phyloP scores from a whole-genome alignment of 495 filamentous ascomycete genomes.

The Penicillium daleae region DNA sequence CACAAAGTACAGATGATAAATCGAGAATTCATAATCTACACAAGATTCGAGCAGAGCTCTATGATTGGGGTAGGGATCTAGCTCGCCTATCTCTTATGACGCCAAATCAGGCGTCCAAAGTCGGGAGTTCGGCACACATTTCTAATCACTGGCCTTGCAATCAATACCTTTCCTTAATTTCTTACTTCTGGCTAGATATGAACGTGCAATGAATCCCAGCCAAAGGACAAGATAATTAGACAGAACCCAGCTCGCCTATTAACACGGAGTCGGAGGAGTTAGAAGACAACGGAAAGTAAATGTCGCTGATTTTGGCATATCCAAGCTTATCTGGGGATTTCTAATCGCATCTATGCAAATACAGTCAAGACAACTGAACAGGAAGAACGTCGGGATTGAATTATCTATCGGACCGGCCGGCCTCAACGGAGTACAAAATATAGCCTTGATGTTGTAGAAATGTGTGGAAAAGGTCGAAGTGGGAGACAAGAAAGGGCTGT shows the following conservation, averaged over 20 bases:
- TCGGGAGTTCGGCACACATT: no score
- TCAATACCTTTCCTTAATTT: not conserved
- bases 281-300: not conserved
- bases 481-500: slow-evolving; percentile 30
- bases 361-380: not conserved
- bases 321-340: not conserved
- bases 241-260: not conserved
- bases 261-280: not conserved
- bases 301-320: not conserved
- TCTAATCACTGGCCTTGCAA: not conserved
- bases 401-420: slow-evolving; percentile 44
- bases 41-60: not conserved
- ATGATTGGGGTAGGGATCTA: no score
- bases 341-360: not conserved
- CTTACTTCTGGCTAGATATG: not conserved
- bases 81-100: no score
- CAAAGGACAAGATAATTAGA: not conserved
- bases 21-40: not conserved
- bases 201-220: not conserved
- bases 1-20: not conserved
- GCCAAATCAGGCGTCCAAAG: no score
- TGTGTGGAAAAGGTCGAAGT: slow-evolving; percentile 19
- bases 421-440: slow-evolving; percentile 31
- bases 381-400: slow-evolving; percentile 24
- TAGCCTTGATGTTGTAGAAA: slow-evolving; percentile 10